Conservation (phyloP, 768 basidiomycete species). For the Pholiota conissans region DNA sequence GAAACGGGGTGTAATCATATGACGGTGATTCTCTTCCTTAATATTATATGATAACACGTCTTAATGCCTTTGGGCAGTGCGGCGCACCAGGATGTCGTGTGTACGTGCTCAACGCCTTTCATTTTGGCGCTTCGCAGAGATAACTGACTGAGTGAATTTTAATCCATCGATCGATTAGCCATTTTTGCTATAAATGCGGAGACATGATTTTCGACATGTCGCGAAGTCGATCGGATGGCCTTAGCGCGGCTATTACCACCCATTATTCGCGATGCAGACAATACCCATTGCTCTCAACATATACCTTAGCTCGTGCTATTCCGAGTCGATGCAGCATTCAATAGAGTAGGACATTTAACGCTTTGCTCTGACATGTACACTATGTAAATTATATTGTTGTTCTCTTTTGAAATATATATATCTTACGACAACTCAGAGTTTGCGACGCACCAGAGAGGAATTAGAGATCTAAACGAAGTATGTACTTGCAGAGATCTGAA, state of each 20-base stretch:
- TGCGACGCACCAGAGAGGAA: too few species aligned
- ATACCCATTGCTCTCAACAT: constrained; percentile 2
- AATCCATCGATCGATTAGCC: constrained; percentile 25
- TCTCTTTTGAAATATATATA: background rate
- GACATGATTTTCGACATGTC: constrained; percentile 35
- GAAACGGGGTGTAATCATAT: constrained; percentile 58
- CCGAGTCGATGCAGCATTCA: background rate
- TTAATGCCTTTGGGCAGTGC: constrained; percentile 35
- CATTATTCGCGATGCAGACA: constrained; percentile 17
- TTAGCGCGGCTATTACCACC: constrained; percentile 5
- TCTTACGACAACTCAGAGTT: too few species aligned
- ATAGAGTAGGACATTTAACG: background rate
- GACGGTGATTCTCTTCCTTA: constrained; percentile 37
- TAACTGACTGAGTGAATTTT: background rate
- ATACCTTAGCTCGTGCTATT: background rate
- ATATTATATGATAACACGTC: background rate
- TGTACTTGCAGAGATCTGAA: too few species aligned
- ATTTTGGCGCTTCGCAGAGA: background rate
- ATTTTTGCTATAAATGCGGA: constrained; percentile 58
- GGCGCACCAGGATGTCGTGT: constrained; percentile 54
- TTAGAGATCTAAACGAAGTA: too few species aligned
- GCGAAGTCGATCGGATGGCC: background rate
- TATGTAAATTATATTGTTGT: background rate
- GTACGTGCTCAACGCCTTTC: constrained; percentile 17
- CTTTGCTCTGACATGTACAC: background rate